Base-by-base conservation (phyloP, 106 monocot species). In the Ottelia alismoides region DNA sequence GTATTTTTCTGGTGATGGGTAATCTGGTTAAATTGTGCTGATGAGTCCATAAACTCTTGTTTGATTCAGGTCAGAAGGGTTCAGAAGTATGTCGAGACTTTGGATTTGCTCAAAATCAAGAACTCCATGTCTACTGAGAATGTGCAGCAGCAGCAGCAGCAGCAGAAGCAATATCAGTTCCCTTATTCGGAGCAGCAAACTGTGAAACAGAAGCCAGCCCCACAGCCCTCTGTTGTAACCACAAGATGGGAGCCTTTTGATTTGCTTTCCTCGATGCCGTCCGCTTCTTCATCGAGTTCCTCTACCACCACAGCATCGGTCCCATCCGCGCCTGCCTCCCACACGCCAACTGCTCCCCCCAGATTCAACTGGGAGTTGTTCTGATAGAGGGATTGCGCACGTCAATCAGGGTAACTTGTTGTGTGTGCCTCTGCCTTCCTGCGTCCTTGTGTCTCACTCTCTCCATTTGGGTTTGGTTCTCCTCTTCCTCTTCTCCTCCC, bases 361-460 rank as follows among this genome's bases (percentile, higher is more conserved):
- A 82, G 65, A 68, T 70, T 82, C 5, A 74, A 82, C 24, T 92
- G 92, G 92, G 82, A 92, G 60, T 50, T 92, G 25, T 92, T 92
- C 50, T 92, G 76, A 81, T n/a, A 26, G 18, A 22, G 22, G 11
- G 28, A 28, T 19, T 3, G 19, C 5, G 22, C 21, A 20, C 14
- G 31, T 32, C 9, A 7, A 27, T 28, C 27, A 14, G 6, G 11
- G 52, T 17, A 28, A 27, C 25, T 27, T 53, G n/a, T 12, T 26
- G 25, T 27, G 52, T 53, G 31, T 35, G 16, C 44, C 24, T n/a
- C 52, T 52, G 63, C 49, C 29, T 30, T 20, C 49, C 31, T 20
- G 3, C 27, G 18, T n/a, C n/a, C n/a, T n/a, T n/a, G n/a, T n/a
- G n/a, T n/a, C n/a, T n/a, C n/a, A n/a, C n/a, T 57, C 12, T 40